Conservation (phyloP, 2,329 filamentous ascomycete species). For the Diaporthe velutina region DNA sequence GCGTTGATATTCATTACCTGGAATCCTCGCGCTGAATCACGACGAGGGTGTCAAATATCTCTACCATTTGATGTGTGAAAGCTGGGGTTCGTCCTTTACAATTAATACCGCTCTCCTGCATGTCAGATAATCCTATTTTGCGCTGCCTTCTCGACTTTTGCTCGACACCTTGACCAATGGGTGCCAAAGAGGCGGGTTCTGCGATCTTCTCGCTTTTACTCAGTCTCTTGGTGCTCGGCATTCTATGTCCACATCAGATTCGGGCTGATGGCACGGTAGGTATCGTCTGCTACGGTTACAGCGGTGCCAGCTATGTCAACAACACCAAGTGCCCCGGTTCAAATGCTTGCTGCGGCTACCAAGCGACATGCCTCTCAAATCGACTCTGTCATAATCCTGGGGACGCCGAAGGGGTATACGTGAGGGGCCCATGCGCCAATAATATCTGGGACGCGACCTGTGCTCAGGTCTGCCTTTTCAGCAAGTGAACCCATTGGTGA, state of each 20-base stretch:
- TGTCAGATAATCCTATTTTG: not conserved
- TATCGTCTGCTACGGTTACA: slow-evolving; percentile 15
- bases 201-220: not conserved
- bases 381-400: slow-evolving; percentile 10
- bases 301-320: not conserved
- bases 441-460: slow-evolving; percentile 9
- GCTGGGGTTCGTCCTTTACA: not conserved
- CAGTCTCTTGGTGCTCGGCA: not conserved
- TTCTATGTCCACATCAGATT: not conserved
- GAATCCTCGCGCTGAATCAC: not conserved
- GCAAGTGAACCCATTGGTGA: not conserved
- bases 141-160: not conserved
- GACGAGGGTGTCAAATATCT: not conserved
- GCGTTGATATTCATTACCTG: not conserved
- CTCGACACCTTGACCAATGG: not conserved
- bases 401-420: not conserved
- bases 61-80: not conserved
- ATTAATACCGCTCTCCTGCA: too few relatives aligned
- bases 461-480: slow-evolving; percentile 24
- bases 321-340: not conserved
- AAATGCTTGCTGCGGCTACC: not conserved
- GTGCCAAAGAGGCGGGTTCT: not conserved
- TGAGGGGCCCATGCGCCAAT: slow-evolving; percentile 13
- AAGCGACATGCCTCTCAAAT: not conserved
- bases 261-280: slow-evolving; percentile 5